Evolutionary conservation across 257 asterid genomes (phyloP), one percentile per base, ranked within the genome.

Genomic region (Solanum clarkiae): DNA sequence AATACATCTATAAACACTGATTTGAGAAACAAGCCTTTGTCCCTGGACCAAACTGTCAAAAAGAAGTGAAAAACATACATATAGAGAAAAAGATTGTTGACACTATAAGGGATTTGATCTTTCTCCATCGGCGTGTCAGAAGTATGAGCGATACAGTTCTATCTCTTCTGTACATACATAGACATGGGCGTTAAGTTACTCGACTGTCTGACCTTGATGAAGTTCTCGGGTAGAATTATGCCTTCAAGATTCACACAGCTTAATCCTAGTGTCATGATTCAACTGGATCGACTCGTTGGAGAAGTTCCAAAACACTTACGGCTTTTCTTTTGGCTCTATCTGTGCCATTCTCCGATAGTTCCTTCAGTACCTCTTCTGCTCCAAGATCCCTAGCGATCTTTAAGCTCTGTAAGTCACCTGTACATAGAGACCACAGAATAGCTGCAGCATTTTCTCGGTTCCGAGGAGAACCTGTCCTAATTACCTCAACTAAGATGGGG

Each of bases 271-370:
- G 84, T 92, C 92, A 95, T 59, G 87, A 90, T 85, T 80, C 84
- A 84, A 66, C 89, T 17, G 87, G 92, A n/a, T 91, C 97, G 4
- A 81, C 91, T 75, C 85, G 91, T 84, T 90, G 95, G 63, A 95
- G 91, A 87, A 92, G 95, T 90, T 96, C 98, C 93, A 97, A 86
- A 44, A 97, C 90, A 80, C 93, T 91, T 54, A 87, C 92, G 0
- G 99, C 99, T 86, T 97, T 97, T 68, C 99, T 87, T 86, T 97
- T 97, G 10, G 98, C 99, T 88, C 99, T 92, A 29, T 97, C 98
- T 0, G 98, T 97, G 66, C 99, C 99, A 71, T 65, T 94, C 86
- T 95, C 99, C 1, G 92, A 88, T 81, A 97, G 84, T 81, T 95
- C 96, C 92, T 91, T 96, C 85, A 97, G 81, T 7, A 93, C 97